These are phyloP conservation scores for Yamadazyma sp. DNA, from an alignment of 1,139 yeast genomes.

Conservation along the genomic window DNA sequence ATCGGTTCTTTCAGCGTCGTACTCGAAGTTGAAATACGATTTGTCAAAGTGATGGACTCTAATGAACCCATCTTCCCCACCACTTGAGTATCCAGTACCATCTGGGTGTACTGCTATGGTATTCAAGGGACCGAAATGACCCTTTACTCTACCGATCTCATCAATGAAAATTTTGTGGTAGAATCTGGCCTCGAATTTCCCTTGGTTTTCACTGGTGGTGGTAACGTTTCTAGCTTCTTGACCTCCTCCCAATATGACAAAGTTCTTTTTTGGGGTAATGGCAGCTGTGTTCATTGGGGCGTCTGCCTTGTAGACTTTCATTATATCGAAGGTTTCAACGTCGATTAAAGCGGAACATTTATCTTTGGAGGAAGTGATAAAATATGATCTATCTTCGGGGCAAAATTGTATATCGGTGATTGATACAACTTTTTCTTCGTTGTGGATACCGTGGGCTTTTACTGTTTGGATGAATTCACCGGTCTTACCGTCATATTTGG, in stretches of 20 bases:
- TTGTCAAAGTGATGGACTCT: slow-evolving; percentile 94
- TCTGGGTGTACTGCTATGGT: slow-evolving; percentile 92
- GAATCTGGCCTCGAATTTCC: slow-evolving; percentile 95
- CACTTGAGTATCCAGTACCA: slow-evolving; percentile 91
- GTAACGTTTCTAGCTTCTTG: slow-evolving; percentile 99
- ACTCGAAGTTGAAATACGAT: slow-evolving; percentile 86
- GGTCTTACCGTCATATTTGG: slow-evolving; percentile 74
- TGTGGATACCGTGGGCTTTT: slow-evolving; percentile 63
- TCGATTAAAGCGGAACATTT: slow-evolving; percentile 81
- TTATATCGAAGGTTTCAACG: slow-evolving; percentile 68
- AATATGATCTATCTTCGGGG: slow-evolving; percentile 77
- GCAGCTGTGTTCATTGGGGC: slow-evolving; percentile 97
- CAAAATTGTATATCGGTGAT: slow-evolving; percentile 91
- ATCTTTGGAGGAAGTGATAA: slow-evolving; percentile 92
- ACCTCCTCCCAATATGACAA: slow-evolving; percentile 96
- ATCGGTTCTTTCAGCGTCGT: slow-evolving; percentile 87
- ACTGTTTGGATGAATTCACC: slow-evolving; percentile 66
- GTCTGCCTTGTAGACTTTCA: slow-evolving; percentile 82
- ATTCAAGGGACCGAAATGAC: slow-evolving; percentile 98
- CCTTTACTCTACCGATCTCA: slow-evolving; percentile 95
- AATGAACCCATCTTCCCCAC: slow-evolving; percentile 97
- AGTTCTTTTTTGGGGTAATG: slow-evolving; percentile 88
- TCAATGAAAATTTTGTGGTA: slow-evolving; percentile 94
- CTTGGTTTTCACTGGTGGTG: slow-evolving; percentile 89
- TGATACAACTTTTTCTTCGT: slow-evolving; percentile 52